Conservation (phyloP, 345 rosid genomes). For the Lepidium africanum region DNA sequence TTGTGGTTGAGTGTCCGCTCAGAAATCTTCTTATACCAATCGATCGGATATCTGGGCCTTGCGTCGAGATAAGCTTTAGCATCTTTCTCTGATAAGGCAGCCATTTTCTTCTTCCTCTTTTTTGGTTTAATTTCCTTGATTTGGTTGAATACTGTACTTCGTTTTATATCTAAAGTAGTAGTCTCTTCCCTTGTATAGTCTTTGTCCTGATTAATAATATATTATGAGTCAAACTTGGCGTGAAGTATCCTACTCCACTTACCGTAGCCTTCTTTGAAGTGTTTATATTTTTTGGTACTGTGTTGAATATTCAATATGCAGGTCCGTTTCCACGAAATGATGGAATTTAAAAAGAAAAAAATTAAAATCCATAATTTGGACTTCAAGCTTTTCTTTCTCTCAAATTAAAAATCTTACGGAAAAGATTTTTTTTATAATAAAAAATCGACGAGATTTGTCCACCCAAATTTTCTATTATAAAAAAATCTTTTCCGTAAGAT, state of each 20-base stretch:
- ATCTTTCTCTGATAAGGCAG: slow-evolving; percentile 23
- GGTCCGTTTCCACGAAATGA: neutral
- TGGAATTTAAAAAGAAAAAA: neutral
- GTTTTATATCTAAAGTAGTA: neutral
- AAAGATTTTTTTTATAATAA: too few species aligned
- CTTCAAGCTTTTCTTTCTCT: neutral
- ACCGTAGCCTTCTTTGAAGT: neutral
- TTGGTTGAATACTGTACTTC: neutral
- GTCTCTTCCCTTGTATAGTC: neutral
- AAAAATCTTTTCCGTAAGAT: too few species aligned
- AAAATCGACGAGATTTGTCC: too few species aligned
- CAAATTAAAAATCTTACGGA: too few species aligned
- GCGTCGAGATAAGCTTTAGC: slow-evolving; percentile 26
- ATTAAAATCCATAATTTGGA: neutral
- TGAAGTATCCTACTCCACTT: neutral
- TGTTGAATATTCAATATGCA: slow-evolving; percentile 6
- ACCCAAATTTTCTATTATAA: too few species aligned
- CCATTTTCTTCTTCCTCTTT: slow-evolving; percentile 8
- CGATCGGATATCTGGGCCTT: slow-evolving; percentile 23
- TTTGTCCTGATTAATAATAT: neutral
- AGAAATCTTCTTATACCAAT: slow-evolving; percentile 23
- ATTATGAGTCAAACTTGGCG: slow-evolving; percentile 18
- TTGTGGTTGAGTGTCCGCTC: slow-evolving; percentile 15
- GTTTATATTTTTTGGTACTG: neutral
- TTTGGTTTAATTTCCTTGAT: neutral